Conservation (phyloP, 257 asterid genomes). For the Jaltomata sinuosa region DNA sequence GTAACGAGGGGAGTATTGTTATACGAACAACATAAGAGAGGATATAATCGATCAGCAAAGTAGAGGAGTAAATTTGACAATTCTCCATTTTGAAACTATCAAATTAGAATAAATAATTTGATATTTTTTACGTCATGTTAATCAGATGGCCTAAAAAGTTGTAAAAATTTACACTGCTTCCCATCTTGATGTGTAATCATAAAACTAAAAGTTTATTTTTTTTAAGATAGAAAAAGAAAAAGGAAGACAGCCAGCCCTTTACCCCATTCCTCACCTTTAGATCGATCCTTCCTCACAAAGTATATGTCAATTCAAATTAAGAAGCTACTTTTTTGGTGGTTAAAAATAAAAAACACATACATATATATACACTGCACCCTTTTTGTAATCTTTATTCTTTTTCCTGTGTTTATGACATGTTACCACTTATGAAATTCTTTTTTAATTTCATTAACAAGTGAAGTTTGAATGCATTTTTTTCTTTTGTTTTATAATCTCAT, state of each 20-base stretch:
- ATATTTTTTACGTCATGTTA: background rate
- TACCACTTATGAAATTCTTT: slow-evolving; percentile 25
- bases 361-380: slow-evolving; percentile 3
- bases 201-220: background rate
- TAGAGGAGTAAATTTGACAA: no score
- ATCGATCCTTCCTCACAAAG: slow-evolving; percentile 61
- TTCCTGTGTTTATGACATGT: slow-evolving; percentile 35
- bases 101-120: background rate
- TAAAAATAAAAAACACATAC: background rate
- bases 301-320: slow-evolving; percentile 37
- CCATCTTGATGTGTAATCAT: background rate
- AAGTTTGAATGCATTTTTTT: no score
- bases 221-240: background rate
- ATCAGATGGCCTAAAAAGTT: background rate
- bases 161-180: background rate
- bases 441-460: slow-evolving; percentile 34
- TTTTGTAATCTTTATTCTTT: slow-evolving; percentile 33
- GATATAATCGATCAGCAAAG: no score
- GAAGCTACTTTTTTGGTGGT: slow-evolving; percentile 26
- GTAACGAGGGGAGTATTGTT: no score
- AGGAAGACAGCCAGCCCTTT: slow-evolving; percentile 3
- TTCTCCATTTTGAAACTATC: background rate
- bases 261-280: slow-evolving; percentile 15
- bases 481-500: no score
- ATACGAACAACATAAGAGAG: no score